These are phyloP conservation scores for Debaryomycetaceae sp. DNA, from an alignment of 1,139 yeast genomes.

Conservation along the genomic window DNA sequence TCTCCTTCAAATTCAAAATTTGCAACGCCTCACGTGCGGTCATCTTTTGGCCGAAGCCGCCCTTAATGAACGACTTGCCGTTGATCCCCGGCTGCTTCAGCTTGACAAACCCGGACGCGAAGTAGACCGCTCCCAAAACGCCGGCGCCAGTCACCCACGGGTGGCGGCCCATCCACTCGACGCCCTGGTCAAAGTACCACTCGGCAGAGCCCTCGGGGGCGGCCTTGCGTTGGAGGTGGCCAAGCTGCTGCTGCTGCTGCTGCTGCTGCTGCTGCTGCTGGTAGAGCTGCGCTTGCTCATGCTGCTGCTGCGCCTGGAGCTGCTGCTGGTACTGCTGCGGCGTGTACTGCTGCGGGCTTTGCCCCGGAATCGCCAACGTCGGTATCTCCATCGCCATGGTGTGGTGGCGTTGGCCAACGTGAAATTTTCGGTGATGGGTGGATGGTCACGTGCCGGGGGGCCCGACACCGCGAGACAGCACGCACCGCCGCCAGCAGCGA, in stretches of 20 bases:
- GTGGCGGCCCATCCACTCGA: constrained; percentile 66
- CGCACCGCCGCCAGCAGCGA: too few relatives aligned
- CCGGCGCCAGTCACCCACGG: constrained; percentile 76
- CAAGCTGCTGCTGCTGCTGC: constrained; percentile 29
- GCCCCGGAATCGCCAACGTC: constrained; percentile 56
- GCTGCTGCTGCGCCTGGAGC: constrained; percentile 13
- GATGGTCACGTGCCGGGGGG: too few relatives aligned
- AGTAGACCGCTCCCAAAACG: constrained; percentile 59
- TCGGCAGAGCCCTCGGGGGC: constrained; percentile 53
- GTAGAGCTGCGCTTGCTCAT: constrained; percentile 13
- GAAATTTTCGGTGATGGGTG: too few relatives aligned
- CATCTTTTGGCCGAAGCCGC: constrained; percentile 91
- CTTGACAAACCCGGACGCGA: constrained; percentile 66
- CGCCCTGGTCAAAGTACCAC: constrained; percentile 63
- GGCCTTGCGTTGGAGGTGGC: constrained; percentile 37
- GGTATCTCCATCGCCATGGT: constrained; percentile 54
- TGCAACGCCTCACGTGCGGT: constrained; percentile 85
- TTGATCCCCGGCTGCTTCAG: constrained; percentile 68
- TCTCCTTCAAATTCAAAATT: constrained; percentile 79
- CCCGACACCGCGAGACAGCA: too few relatives aligned
- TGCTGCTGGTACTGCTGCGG: constrained; percentile 11
- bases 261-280: constrained; percentile 14
- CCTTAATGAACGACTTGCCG: constrained; percentile 71
- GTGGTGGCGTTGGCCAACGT: constrained; percentile 2
- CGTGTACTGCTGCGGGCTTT: constrained; percentile 13